phyloP scores from a whole-genome alignment of 148 eudicot species.

The Chenopodium album region DNA sequence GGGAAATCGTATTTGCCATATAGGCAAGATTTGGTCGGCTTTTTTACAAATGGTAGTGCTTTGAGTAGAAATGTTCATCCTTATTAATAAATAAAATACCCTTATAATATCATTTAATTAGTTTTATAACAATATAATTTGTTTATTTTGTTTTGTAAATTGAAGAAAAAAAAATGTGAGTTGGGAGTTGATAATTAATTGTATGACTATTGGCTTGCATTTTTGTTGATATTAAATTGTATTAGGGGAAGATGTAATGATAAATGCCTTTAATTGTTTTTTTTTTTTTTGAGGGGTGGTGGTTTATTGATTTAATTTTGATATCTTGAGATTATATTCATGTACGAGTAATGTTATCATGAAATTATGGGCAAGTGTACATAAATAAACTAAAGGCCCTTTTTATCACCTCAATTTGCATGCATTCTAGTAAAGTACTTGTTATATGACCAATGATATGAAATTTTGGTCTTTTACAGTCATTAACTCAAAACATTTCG shows the following conservation, averaged over 20 bases:
- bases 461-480: no score
- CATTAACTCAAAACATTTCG: no score
- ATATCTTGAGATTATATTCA: background rate
- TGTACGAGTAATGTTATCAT: background rate
- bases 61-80: constrained; percentile 89
- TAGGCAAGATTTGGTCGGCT: constrained; percentile 71
- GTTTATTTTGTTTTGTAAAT: background rate
- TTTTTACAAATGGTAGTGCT: constrained; percentile 71
- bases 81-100: constrained; percentile 38
- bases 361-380: background rate
- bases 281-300: background rate
- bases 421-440: no score
- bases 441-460: no score
- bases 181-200: background rate
- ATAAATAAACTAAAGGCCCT: background rate
- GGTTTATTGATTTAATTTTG: background rate
- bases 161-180: background rate
- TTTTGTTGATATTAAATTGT: constrained; percentile 9
- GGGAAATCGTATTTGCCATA: constrained; percentile 76
- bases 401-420: background rate
- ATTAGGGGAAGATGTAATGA: background rate
- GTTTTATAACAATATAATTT: background rate
- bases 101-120: background rate
- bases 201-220: background rate
- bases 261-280: background rate